Conservation (phyloP, 1,284 basidiomycete species). For the Rhodotorula sp. region DNA sequence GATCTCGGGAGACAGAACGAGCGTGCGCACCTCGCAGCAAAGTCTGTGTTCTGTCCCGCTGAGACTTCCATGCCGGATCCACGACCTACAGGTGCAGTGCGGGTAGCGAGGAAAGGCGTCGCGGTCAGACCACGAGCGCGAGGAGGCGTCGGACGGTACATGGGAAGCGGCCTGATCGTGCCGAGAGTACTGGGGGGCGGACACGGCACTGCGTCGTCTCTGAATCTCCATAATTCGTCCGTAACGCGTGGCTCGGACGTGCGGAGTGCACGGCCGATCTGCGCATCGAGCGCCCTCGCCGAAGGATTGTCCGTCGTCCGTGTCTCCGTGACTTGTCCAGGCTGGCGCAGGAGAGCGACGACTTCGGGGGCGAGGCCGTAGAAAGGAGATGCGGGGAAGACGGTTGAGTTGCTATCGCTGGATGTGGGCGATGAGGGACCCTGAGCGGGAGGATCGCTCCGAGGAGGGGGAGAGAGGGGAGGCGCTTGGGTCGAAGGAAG, state of each 20-base stretch:
- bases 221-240: no score
- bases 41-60: no score
- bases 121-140: not conserved
- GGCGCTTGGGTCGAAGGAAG: not conserved
- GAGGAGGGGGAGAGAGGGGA: not conserved
- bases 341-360: not conserved
- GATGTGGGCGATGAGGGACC: not conserved
- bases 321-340: no score
- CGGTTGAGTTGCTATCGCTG: not conserved
- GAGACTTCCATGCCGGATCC: no score
- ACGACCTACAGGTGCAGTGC: no score
- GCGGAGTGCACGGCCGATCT: not conserved
- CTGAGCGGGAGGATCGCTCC: not conserved
- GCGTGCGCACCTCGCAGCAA: not conserved
- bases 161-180: not conserved
- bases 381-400: not conserved
- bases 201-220: no score
- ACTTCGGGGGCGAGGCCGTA: slow-evolving; percentile 18
- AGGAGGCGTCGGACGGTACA: not conserved
- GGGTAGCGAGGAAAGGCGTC: not conserved
- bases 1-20: no score
- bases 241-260: not conserved
- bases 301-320: not conserved
- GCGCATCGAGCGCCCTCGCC: not conserved
- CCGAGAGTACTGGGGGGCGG: no score